Conservation (phyloP, 352 stramenopile genomes). For the Pythium chondricola region DNA sequence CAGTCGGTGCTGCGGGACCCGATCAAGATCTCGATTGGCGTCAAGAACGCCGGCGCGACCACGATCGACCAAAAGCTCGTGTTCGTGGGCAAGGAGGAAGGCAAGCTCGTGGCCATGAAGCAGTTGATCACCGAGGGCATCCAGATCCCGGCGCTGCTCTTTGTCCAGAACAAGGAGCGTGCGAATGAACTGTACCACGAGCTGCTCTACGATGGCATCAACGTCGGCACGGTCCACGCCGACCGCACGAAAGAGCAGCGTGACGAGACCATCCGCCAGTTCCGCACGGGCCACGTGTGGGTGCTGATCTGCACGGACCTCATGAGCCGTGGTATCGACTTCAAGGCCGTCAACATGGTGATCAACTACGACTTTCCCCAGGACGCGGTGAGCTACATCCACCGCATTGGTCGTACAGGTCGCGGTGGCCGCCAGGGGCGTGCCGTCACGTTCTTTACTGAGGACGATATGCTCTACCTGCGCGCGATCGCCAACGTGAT, state of each 20-base stretch:
- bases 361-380: slow-evolving; percentile 99
- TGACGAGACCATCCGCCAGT: slow-evolving; percentile 92
- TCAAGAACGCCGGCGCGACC: slow-evolving; percentile 80
- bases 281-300: slow-evolving; percentile 96
- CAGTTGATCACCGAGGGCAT: slow-evolving; percentile 90
- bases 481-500: slow-evolving; percentile 98
- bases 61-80: slow-evolving; percentile 94
- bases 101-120: slow-evolving; percentile 96
- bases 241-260: slow-evolving; percentile 92
- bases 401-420: slow-evolving; percentile 95
- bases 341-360: slow-evolving; percentile 99
- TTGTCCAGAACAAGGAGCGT: slow-evolving; percentile 98
- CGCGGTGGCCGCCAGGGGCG: slow-evolving; percentile 89
- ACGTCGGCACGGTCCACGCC: slow-evolving; percentile 97
- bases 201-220: slow-evolving; percentile 96
- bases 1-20: slow-evolving; percentile 95
- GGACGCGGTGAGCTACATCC: slow-evolving; percentile 93
- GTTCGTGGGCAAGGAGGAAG: slow-evolving; percentile 99
- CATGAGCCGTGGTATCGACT: slow-evolving; percentile 98
- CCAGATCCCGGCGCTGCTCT: slow-evolving; percentile 95
- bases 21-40: slow-evolving; percentile 93
- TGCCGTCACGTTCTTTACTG: slow-evolving; percentile 97
- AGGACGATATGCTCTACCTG: slow-evolving; percentile 93
- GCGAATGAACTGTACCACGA: slow-evolving; percentile 97
- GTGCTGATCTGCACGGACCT: slow-evolving; percentile 99